Evolutionary conservation across 495 filamentous ascomycete species (phyloP).

Genomic region (Endocarpon pusillum): DNA sequence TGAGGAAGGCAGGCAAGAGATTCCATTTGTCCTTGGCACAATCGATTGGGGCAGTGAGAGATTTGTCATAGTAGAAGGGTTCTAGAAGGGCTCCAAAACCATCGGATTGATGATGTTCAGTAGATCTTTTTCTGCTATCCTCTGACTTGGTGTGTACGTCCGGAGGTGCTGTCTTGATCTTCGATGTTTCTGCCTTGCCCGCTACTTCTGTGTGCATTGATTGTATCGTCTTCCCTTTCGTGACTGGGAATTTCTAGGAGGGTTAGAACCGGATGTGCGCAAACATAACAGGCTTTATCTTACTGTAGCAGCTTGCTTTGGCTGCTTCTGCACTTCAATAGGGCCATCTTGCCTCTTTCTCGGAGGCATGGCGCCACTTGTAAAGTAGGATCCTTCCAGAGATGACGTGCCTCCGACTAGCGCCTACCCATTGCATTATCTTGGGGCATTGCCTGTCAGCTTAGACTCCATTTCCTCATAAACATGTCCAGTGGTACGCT

Average conservation of each 20-base stretch:
- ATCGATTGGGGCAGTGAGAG: constrained; percentile 78
- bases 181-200: background rate
- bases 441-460: too few relatives aligned
- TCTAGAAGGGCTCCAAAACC: constrained; percentile 75
- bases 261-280: too few relatives aligned
- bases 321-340: background rate
- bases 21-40: constrained; percentile 96
- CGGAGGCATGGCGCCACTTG: constrained; percentile 1
- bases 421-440: too few relatives aligned
- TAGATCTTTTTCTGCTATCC: background rate
- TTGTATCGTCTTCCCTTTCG: background rate
- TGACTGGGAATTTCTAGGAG: too few relatives aligned
- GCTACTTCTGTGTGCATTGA: background rate
- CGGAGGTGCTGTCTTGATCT: background rate
- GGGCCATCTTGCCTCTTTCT: background rate
- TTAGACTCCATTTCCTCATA: too few relatives aligned
- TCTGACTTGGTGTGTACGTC: constrained; percentile 1
- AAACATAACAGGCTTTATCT: too few relatives aligned
- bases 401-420: too few relatives aligned
- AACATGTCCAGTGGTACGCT: too few relatives aligned
- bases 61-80: constrained; percentile 93
- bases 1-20: constrained; percentile 84
- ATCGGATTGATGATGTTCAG: constrained; percentile 18
- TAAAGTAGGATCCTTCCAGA: too few relatives aligned
- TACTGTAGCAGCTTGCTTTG: too few relatives aligned